Evolutionary conservation across 768 basidiomycete genomes (phyloP), one percentile per base, ranked within the genome.

Genomic region (Trametes sanguinea): DNA sequence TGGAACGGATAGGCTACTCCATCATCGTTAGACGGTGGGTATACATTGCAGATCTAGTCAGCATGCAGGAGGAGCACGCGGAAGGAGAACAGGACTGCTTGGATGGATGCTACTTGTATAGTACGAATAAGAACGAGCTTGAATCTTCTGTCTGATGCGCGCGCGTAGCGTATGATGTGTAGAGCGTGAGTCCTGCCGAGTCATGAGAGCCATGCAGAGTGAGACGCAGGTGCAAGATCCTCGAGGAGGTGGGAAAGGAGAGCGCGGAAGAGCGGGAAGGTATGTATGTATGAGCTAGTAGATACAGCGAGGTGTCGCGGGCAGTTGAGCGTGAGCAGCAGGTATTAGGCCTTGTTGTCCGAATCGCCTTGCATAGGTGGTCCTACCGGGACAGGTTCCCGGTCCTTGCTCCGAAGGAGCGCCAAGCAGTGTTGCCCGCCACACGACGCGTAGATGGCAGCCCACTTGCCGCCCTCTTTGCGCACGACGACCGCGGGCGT

Each of bases 341-440:
- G 16, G n/a, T n/a, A 10, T 44, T 43, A 44, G n/a, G 50, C 44
- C 33, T 22, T 37, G 37, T 42, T 13, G 45, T 40, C 57, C n/a
- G 57, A 51, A 48, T 52, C 17, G 27, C 46, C 54, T 35, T 27
- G 43, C n/a, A 11, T 14, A 6, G 30, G 16, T 2, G 57, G 50
- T 10, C 33, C 58, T 6, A 64, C 63, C 3, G 58, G 58, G 17
- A 60, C 54, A 2, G 58, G 58, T n/a, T 51, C 44, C 32, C 51
- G 42, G 8, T 48, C 51, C 72, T 86, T 89, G 70, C 84, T 88
- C 69, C 86, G 83, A 73, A 91, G 83, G 58, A 91, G 75, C 35
- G 86, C 90, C 17, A 92, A 69, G 2, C 88, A 85, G 69, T 92
- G 90, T 69, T 92, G 91, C 3, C 90, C 90, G 37, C 90, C 90